Evolutionary conservation across 1,284 basidiomycete species (phyloP), one percentile per base, ranked within the genome.

Genomic region (Mycena citricolor): DNA sequence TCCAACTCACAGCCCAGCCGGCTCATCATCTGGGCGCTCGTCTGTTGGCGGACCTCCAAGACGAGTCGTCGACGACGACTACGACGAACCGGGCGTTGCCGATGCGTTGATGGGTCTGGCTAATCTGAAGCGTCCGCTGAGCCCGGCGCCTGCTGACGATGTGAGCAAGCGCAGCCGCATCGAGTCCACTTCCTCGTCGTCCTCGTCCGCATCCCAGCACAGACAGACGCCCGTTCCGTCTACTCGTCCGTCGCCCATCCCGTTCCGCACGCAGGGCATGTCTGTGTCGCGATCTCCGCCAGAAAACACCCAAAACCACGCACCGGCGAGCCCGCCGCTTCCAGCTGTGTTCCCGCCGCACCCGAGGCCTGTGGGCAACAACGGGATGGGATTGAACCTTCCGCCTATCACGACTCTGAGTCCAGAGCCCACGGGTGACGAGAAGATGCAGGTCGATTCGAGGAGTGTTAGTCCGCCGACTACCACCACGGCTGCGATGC

Each of bases 31-130:
- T 13, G 77, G 70, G 13, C 59, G 71, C 26, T 74, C 81, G 10
- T n/a, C n/a, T n/a, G n/a, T n/a, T 69, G 75, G 7, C 74, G 76
- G 14, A 83, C 83, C 6, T 68, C 76, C n/a, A n/a, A n/a, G n/a
- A 12, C 71, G 88, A 12, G 66, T 76, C 2, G 74, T 90, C 13
- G 88, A 91, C 55, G 89, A 92, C 52, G 83, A 92, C 55, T 90
- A 90, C 51, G 88, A 90, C 50, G 87, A 87, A 58, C 69, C 61
- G 26, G 81, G 79, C 42, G 81, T 83, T 26, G 81, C 81, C 4
- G 86, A 86, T 52, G 74, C 83, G 0, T 66, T 91, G 28, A 83
- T 91, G 59, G 77, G 71, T 10, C 68, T 86, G 16, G 68, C 76
- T 29, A 63, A 68, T 14, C 63, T 79, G 36, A 88, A 89, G 63